These are phyloP conservation scores for Benincasa hispida DNA, from an alignment of 306 rosid genomes.

Conservation along the genomic window DNA sequence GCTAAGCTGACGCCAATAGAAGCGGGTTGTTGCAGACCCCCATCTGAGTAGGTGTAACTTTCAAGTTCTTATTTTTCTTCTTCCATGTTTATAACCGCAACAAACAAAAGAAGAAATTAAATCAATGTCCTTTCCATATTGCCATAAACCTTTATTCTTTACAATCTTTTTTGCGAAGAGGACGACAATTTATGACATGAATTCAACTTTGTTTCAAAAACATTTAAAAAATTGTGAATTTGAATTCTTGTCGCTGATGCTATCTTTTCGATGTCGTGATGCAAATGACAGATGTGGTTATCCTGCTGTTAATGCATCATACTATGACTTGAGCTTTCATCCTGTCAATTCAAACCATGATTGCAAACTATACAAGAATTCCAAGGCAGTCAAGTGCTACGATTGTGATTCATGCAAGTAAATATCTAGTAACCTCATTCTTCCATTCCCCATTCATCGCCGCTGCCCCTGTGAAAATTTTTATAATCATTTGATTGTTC, in stretches of 20 bases:
- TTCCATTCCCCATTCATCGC: not conserved
- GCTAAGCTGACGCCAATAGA: constrained; percentile 76
- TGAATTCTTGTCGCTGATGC: not conserved
- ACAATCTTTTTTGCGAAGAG: not conserved
- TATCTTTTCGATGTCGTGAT: not conserved
- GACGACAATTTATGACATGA: not conserved
- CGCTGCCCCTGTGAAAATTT: not conserved
- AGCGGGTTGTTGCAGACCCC: constrained; percentile 94
- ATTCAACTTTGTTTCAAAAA: not conserved
- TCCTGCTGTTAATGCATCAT: constrained; percentile 87
- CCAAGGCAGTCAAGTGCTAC: constrained; percentile 61
- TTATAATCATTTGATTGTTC: constrained; percentile 13
- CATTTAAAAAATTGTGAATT: not conserved
- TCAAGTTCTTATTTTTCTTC: not conserved
- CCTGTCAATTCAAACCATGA: constrained; percentile 59
- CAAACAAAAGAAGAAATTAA: not conserved
- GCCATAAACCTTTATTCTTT: not conserved
- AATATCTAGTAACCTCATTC: not conserved
- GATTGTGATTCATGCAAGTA: constrained; percentile 97
- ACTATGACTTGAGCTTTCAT: constrained; percentile 82
- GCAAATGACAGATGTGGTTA: constrained; percentile 50
- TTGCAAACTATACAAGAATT: constrained; percentile 82
- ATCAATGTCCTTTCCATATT: not conserved
- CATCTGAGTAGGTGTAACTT: constrained; percentile 59
- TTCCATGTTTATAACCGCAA: not conserved